Evolutionary conservation across 768 basidiomycete species (phyloP).

Genomic region (Kwoniella newhampshirensis): DNA sequence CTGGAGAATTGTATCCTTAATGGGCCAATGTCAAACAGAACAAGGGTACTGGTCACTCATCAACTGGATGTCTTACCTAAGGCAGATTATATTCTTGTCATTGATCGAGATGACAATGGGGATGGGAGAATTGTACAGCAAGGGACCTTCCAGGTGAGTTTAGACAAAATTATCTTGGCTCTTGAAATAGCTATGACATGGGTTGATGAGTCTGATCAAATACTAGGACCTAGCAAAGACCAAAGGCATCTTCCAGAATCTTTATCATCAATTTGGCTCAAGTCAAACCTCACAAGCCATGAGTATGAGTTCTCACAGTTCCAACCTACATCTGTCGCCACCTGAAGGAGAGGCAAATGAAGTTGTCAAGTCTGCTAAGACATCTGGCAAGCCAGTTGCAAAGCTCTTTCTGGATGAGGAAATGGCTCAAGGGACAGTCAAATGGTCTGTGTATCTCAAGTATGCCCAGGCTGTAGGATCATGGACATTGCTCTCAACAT

Average conservation of each 20-base stretch:
- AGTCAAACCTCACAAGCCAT: too few relatives aligned
- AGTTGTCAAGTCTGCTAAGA: neutral
- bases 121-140: constrained; percentile 60
- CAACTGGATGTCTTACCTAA: constrained; percentile 49
- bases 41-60: constrained; percentile 62
- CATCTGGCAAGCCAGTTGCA: constrained; percentile 8
- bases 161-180: too few relatives aligned
- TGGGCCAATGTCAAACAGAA: constrained; percentile 58
- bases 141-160: constrained; percentile 61
- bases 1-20: constrained; percentile 62
- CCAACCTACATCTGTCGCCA: constrained; percentile 58
- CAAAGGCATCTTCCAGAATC: constrained; percentile 40
- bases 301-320: too few relatives aligned
- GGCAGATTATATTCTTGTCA: constrained; percentile 49
- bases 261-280: constrained; percentile 56
- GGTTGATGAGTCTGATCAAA: too few relatives aligned
- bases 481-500: constrained; percentile 37
- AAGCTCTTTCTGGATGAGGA: constrained; percentile 59
- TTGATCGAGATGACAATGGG: constrained; percentile 35
- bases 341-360: constrained; percentile 56
- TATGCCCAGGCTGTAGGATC: constrained; percentile 60
- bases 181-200: too few relatives aligned
- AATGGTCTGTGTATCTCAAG: constrained; percentile 58
- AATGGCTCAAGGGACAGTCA: constrained; percentile 60
- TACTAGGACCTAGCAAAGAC: constrained; percentile 21